Evolutionary conservation across 306 rosid genomes (phyloP).

Genomic region (Quercus glauca): DNA sequence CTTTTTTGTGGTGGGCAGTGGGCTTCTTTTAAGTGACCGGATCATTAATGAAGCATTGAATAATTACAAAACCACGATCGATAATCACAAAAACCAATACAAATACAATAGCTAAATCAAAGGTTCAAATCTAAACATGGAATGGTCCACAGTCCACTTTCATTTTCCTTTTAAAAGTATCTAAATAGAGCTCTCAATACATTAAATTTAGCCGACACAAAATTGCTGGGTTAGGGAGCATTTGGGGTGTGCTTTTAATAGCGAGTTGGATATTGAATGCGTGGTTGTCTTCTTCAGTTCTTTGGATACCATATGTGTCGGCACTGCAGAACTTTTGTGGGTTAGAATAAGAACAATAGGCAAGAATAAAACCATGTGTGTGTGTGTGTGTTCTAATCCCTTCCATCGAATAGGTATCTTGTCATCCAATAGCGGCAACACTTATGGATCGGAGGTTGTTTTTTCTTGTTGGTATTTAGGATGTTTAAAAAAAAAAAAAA

Average conservation of each 20-base stretch:
- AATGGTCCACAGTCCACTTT: conserved; percentile 9
- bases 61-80: neutral
- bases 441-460: no score
- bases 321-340: neutral
- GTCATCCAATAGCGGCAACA: no score
- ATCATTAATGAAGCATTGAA: neutral
- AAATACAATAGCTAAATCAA: neutral
- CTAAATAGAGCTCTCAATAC: neutral
- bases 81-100: neutral
- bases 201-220: conserved; percentile 11
- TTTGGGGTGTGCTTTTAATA: conserved; percentile 13
- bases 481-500: no score
- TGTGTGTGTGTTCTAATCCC: no score
- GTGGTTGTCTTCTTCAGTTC: conserved; percentile 2
- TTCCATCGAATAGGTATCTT: no score
- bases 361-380: no score
- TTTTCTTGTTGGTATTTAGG: no score
- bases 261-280: conserved; percentile 7
- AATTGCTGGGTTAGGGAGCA: conserved; percentile 9
- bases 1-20: neutral
- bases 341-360: neutral
- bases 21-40: neutral
- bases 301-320: conserved; percentile 1
- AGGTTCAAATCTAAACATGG: neutral
- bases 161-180: neutral